Percentiles rank a stretch among this genome's conserved stretches.
phyloP scores from a whole-genome alignment of 2,329 filamentous ascomycete species.

The Epichloe aotearoae region DNA sequence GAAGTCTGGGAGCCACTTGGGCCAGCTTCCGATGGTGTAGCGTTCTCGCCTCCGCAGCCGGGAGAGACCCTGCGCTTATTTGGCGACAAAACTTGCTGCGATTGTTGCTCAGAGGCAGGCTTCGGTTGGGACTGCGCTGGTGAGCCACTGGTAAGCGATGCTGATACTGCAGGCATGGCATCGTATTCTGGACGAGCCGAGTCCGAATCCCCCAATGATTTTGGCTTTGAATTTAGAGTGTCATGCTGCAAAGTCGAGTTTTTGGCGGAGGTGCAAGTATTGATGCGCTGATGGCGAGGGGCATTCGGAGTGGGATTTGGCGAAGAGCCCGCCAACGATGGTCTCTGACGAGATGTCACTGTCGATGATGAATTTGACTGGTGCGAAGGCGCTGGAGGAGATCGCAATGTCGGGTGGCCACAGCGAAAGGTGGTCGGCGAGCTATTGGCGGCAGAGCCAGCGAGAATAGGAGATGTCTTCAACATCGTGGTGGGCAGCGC shows the following conservation, averaged over 20 bases:
- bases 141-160: background rate
- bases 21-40: background rate
- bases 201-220: background rate
- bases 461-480: constrained; percentile 41
- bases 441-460: constrained; percentile 34
- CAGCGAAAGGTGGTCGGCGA: constrained; percentile 34
- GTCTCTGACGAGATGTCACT: background rate
- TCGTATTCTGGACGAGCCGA: background rate
- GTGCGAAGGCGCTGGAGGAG: constrained; percentile 15
- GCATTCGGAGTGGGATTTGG: constrained; percentile 4
- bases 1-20: background rate
- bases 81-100: constrained; percentile 14
- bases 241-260: background rate
- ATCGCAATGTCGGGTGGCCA: constrained; percentile 13
- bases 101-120: background rate
- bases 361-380: constrained; percentile 11
- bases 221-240: background rate
- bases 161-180: background rate
- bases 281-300: constrained; percentile 13
- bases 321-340: constrained; percentile 11
- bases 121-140: background rate
- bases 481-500: constrained; percentile 43
- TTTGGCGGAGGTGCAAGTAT: background rate
- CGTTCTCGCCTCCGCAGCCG: background rate
- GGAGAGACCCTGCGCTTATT: constrained; percentile 20